phyloP scores from a whole-genome alignment of 1,284 basidiomycete species.

The Microstroma glucosiphilum region DNA sequence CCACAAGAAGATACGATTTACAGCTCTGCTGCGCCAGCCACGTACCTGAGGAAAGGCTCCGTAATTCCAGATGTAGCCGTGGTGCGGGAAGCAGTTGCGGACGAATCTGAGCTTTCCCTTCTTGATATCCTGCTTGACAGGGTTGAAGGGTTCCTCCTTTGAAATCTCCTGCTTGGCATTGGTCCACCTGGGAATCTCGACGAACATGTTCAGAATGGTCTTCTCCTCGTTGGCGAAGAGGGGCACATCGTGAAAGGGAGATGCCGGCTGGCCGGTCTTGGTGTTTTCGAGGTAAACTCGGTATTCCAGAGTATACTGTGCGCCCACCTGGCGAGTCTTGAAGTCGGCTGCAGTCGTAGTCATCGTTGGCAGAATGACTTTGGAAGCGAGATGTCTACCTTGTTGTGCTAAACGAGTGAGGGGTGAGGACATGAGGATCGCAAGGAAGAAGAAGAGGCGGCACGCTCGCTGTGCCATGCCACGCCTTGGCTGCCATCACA shows the following conservation, averaged over 20 bases:
- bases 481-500: too few species aligned
- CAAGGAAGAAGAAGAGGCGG: background rate
- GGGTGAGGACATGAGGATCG: background rate
- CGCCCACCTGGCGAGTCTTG: conserved; percentile 70
- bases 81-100: conserved; percentile 99
- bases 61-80: conserved; percentile 64
- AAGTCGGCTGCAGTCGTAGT: conserved; percentile 51
- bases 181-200: conserved; percentile 96
- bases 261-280: conserved; percentile 41
- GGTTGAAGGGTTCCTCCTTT: conserved; percentile 95
- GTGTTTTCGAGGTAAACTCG: conserved; percentile 76
- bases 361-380: background rate
- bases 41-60: conserved; percentile 81
- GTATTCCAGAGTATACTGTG: conserved; percentile 90
- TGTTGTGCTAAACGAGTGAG: background rate
- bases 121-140: conserved; percentile 98
- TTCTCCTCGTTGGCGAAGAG: conserved; percentile 50
- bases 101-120: conserved; percentile 93
- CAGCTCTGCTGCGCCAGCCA: conserved; percentile 9
- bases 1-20: too few species aligned
- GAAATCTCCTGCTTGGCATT: conserved; percentile 96
- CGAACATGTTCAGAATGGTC: conserved; percentile 60
- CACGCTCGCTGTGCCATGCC: background rate
- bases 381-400: conserved; percentile 2
- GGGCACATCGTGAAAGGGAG: conserved; percentile 50